Percentiles rank a stretch among this genome's conserved stretches.
Conservation (phyloP, 441 rosid genomes). For the Viola pubescens region DNA sequence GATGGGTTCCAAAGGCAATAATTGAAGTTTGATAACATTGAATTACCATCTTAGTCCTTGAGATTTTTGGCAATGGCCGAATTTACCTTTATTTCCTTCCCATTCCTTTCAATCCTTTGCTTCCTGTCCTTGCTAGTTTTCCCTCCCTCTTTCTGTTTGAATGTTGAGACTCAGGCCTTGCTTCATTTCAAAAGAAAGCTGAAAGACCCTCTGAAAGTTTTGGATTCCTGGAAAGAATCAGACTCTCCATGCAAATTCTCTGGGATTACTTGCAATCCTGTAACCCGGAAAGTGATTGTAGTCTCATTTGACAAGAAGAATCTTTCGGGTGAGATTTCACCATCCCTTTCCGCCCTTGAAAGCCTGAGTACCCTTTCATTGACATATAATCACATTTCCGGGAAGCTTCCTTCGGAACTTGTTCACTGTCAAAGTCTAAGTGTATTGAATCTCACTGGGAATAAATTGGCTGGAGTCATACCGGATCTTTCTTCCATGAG, state of each 20-base stretch:
- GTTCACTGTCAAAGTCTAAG: constrained; percentile 38
- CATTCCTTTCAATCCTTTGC: constrained; percentile 5
- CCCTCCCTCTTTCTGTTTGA: constrained; percentile 33
- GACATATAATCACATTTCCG: constrained; percentile 41
- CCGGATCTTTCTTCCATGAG: constrained; percentile 56
- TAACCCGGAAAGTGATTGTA: constrained; percentile 38
- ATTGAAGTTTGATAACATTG: constrained; percentile 6
- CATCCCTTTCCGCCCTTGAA: constrained; percentile 40
- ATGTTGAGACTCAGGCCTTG: constrained; percentile 45
- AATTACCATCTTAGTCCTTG: constrained; percentile 4
- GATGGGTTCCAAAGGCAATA: constrained; percentile 10
- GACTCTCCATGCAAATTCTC: constrained; percentile 50
- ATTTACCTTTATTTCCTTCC: constrained; percentile 11
- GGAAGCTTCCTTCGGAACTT: constrained; percentile 49
- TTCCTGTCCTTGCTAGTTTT: constrained; percentile 23
- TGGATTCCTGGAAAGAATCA: constrained; percentile 63
- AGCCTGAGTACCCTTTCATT: constrained; percentile 40
- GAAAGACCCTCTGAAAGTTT: constrained; percentile 43
- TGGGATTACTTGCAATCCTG: constrained; percentile 48
- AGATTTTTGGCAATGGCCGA: constrained; percentile 24
- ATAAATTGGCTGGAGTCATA: constrained; percentile 40
- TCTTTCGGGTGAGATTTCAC: constrained; percentile 59
- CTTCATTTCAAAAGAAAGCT: constrained; percentile 56
- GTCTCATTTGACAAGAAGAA: constrained; percentile 43
- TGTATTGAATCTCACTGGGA: constrained; percentile 49